Evolutionary conservation across 768 basidiomycete species (phyloP).

Genomic region (Calvatia gigantea): DNA sequence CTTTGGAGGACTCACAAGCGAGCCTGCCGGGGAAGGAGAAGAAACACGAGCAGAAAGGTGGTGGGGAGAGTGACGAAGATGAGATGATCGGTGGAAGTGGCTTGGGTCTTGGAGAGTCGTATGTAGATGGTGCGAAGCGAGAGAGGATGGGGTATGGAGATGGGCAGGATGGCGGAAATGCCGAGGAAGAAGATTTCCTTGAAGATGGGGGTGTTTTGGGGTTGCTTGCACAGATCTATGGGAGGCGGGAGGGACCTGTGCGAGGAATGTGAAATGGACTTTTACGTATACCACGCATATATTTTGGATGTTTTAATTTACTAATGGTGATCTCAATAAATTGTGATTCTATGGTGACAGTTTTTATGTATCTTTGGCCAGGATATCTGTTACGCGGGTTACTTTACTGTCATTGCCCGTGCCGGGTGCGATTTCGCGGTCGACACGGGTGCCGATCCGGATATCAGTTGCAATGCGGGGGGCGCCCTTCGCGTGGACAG

Average conservation of each 20-base stretch:
- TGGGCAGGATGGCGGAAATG: slow-evolving; percentile 36
- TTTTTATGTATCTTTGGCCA: slow-evolving; percentile 37
- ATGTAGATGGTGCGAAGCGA: slow-evolving; percentile 62
- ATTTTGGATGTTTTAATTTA: background rate
- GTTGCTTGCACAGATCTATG: slow-evolving; percentile 84
- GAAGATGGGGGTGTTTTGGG: slow-evolving; percentile 85
- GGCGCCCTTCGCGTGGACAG: slow-evolving; percentile 74
- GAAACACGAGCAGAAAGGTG: slow-evolving; percentile 11
- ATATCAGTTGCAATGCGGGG: slow-evolving; percentile 88
- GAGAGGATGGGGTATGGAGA: slow-evolving; percentile 34
- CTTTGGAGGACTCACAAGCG: slow-evolving; percentile 72
- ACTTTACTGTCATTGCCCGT: slow-evolving; percentile 81
- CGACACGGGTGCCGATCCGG: slow-evolving; percentile 86
- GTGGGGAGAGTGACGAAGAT: slow-evolving; percentile 6
- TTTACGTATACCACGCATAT: background rate
- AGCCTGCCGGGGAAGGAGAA: background rate
- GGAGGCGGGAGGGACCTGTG: slow-evolving; percentile 48
- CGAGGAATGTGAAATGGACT: slow-evolving; percentile 34
- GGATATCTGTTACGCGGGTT: slow-evolving; percentile 74
- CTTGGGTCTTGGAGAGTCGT: slow-evolving; percentile 66
- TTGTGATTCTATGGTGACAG: background rate
- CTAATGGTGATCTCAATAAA: background rate
- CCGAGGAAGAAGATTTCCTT: slow-evolving; percentile 54
- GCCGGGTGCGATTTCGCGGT: slow-evolving; percentile 59
- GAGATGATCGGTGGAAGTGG: slow-evolving; percentile 22